Conservation (phyloP, 352 stramenopile genomes). For the Phytophthora lateralis region DNA sequence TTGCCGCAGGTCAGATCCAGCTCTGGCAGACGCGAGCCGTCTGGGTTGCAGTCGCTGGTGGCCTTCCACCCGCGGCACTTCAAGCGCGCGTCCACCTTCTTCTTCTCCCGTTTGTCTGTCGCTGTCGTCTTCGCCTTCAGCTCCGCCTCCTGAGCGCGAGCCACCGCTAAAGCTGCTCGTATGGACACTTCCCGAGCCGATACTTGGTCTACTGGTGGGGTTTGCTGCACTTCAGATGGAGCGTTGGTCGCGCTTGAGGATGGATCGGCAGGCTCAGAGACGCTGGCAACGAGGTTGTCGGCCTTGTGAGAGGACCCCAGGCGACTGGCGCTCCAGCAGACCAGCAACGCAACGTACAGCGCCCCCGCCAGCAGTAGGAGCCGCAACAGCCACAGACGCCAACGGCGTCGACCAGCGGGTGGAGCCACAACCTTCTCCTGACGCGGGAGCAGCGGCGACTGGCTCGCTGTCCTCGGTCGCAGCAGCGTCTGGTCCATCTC, state of each 20-base stretch:
- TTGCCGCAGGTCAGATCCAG: constrained; percentile 24
- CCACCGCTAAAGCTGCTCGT: constrained; percentile 21
- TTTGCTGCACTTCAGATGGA: neutral
- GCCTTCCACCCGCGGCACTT: constrained; percentile 34
- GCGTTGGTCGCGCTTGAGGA: neutral
- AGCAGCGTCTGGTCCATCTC: constrained; percentile 22
- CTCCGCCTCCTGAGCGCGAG: constrained; percentile 21
- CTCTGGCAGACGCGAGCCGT: constrained; percentile 17
- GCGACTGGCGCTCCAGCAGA: constrained; percentile 24
- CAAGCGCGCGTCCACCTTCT: constrained; percentile 24
- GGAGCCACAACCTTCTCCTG: neutral
- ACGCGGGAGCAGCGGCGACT: constrained; percentile 8
- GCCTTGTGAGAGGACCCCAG: neutral
- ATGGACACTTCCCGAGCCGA: constrained; percentile 23
- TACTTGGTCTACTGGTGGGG: neutral
- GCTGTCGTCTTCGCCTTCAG: constrained; percentile 12
- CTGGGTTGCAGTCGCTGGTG: constrained; percentile 27
- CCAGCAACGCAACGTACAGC: constrained; percentile 16
- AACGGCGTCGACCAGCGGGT: neutral
- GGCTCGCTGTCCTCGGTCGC: constrained; percentile 14
- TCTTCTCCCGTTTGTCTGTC: constrained; percentile 23
- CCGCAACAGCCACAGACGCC: constrained; percentile 17
- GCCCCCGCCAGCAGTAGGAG: constrained; percentile 13
- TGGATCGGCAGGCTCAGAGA: neutral
- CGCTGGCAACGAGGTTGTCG: neutral